Evolutionary conservation across 2,329 filamentous ascomycete species (phyloP).

Genomic region (Mycocentrospora acerina): DNA sequence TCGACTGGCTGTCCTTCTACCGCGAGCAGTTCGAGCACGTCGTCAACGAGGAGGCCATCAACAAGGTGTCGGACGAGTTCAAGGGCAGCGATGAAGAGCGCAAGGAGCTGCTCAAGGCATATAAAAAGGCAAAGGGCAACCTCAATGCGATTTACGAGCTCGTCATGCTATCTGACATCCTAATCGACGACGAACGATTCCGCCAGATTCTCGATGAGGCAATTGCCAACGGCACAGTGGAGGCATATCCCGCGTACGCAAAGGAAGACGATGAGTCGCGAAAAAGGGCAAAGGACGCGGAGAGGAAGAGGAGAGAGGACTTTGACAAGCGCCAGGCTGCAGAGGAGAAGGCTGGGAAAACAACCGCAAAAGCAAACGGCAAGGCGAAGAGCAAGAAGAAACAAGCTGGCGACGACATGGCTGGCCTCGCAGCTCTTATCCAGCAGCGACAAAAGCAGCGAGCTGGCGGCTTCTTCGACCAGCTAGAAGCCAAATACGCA

Average conservation of each 20-base stretch:
- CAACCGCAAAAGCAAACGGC: constrained; percentile 43
- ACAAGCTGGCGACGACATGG: constrained; percentile 35
- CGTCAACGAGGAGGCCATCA: constrained; percentile 72
- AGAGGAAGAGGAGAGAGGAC: constrained; percentile 42
- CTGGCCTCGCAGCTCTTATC: constrained; percentile 40
- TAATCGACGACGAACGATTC: constrained; percentile 85
- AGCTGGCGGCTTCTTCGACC: constrained; percentile 38
- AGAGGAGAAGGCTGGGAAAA: constrained; percentile 62
- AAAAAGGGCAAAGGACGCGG: constrained; percentile 33
- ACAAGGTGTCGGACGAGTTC: constrained; percentile 75
- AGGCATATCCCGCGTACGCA: constrained; percentile 67
- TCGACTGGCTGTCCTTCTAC: constrained; percentile 91
- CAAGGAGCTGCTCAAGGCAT: constrained; percentile 74
- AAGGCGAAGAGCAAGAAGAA: constrained; percentile 37
- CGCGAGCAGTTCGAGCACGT: constrained; percentile 77
- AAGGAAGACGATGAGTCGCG: constrained; percentile 56
- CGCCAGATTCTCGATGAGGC: constrained; percentile 77
- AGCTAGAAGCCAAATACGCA: constrained; percentile 39
- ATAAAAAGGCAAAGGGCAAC: constrained; percentile 70
- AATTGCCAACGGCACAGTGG: constrained; percentile 68
- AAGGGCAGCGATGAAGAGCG: constrained; percentile 84
- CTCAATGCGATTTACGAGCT: constrained; percentile 76
- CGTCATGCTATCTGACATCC: constrained; percentile 83
- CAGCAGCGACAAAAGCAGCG: constrained; percentile 39
- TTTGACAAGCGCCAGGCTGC: constrained; percentile 54